phyloP scores from a whole-genome alignment of 345 rosid genomes.

The Acer negundo region DNA sequence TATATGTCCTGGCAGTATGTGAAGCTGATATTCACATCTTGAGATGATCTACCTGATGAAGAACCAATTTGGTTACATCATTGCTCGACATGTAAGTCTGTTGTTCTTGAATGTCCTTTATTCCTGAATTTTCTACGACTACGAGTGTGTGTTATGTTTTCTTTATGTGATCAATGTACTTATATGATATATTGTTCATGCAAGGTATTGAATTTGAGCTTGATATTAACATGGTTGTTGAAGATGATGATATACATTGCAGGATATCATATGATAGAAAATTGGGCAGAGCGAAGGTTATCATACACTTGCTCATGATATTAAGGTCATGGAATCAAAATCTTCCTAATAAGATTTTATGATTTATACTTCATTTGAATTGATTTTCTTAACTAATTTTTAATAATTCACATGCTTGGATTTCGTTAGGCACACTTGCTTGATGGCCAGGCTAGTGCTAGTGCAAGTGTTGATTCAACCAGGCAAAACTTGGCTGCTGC shows the following conservation, averaged over 20 bases:
- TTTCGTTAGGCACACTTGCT: conserved; percentile 80
- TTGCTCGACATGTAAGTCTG: conserved; percentile 86
- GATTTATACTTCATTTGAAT: neutral
- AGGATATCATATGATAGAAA: conserved; percentile 77
- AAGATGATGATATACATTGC: conserved; percentile 59
- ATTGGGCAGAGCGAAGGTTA: conserved; percentile 72
- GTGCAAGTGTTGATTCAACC: too few relatives aligned
- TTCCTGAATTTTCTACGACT: neutral
- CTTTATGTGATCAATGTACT: neutral
- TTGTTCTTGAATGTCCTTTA: neutral
- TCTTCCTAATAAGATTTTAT: conserved; percentile 51
- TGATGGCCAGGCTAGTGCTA: too few relatives aligned
- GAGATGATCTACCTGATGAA: conserved; percentile 56
- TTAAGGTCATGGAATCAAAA: conserved; percentile 98
- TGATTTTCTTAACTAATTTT: conserved; percentile 22
- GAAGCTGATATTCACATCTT: conserved; percentile 74
- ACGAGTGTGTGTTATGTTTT: neutral
- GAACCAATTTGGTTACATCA: conserved; percentile 89
- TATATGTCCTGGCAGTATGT: conserved; percentile 58
- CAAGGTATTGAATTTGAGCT: conserved; percentile 78
- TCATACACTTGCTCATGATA: conserved; percentile 92
- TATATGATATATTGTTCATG: conserved; percentile 13
- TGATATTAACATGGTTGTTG: conserved; percentile 62
- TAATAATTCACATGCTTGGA: conserved; percentile 14
- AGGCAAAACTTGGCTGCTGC: too few relatives aligned